A percentile compares a stretch with the other conserved stretches of the same genome.
phyloP scores from a whole-genome alignment of 148 eudicot species.

The Silene conica region DNA sequence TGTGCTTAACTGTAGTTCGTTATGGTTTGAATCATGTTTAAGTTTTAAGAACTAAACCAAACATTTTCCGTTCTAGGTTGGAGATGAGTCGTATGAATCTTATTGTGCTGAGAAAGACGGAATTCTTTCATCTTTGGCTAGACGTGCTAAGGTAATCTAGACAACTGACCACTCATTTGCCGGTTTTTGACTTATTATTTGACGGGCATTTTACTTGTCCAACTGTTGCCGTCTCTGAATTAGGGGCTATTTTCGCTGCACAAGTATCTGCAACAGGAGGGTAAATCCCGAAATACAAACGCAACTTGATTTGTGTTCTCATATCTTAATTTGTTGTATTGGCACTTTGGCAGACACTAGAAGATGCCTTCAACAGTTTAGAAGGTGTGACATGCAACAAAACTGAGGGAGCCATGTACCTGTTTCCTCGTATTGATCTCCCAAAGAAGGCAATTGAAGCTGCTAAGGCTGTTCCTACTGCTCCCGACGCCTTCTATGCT shows the following conservation, averaged over 20 bases:
- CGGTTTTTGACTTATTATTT: background rate
- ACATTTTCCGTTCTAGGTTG: conserved; percentile 48
- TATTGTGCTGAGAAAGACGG: conserved; percentile 79
- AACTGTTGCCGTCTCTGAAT: too few species aligned
- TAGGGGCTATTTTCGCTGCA: background rate
- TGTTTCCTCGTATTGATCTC: conserved; percentile 68
- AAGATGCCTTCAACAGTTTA: conserved; percentile 76
- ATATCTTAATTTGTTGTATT: background rate
- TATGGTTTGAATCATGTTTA: too few species aligned
- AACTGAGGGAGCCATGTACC: conserved; percentile 98
- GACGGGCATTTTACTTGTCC: background rate
- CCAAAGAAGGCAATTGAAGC: conserved; percentile 77
- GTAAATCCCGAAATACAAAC: too few species aligned
- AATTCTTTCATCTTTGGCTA: conserved; percentile 78
- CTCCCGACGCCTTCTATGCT: conserved; percentile 80
- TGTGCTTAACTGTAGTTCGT: too few species aligned
- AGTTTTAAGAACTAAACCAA: background rate
- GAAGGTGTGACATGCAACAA: conserved; percentile 92
- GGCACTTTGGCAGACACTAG: conserved; percentile 46
- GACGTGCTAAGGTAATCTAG: conserved; percentile 80
- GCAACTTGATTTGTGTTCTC: background rate
- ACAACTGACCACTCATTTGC: background rate
- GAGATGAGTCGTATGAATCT: conserved; percentile 86
- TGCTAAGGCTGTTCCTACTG: conserved; percentile 63
- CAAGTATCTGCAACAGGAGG: too few species aligned